A percentile compares a stretch with the other conserved stretches of the same genome.
Evolutionary conservation across 1,284 basidiomycete genomes (phyloP).

Genomic region (Tylopilus orsonianus): DNA sequence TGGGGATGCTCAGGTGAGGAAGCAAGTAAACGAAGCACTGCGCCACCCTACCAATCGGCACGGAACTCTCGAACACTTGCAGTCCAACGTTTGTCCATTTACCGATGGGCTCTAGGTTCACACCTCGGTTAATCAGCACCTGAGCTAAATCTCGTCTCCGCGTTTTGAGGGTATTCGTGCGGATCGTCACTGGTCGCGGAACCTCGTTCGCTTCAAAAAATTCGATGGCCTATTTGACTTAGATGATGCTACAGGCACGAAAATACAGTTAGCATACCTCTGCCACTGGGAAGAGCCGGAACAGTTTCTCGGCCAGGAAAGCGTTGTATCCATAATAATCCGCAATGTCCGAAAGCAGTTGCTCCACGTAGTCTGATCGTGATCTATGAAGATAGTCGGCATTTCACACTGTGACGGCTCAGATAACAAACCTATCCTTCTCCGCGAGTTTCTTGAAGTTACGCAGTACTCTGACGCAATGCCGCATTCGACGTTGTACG

Average conservation of each 20-base stretch:
- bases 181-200: constrained; percentile 94
- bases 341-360: constrained; percentile 85
- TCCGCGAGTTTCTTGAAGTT: constrained; percentile 73
- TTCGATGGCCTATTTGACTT: constrained; percentile 75
- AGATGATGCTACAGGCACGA: background rate
- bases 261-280: constrained; percentile 58
- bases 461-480: constrained; percentile 79
- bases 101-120: constrained; percentile 96
- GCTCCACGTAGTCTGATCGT: constrained; percentile 87
- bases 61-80: constrained; percentile 95
- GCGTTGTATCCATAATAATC: constrained; percentile 99
- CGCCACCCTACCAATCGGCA: constrained; percentile 75
- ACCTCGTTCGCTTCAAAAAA: constrained; percentile 99
- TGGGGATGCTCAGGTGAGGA: constrained; percentile 24
- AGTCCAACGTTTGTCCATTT: constrained; percentile 99
- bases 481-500: constrained; percentile 87
- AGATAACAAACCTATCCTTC: constrained; percentile 63
- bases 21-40: background rate
- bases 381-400: constrained; percentile 48
- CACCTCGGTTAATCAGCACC: constrained; percentile 92
- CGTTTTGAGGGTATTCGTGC: constrained; percentile 95
- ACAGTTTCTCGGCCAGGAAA: constrained; percentile 92
- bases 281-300: constrained; percentile 89
- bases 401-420: constrained; percentile 12
- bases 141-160: constrained; percentile 94